Percentiles rank a stretch among this genome's conserved stretches.
These are phyloP conservation scores for Casuarina equisetifolia DNA, from an alignment of 306 rosid species.

Conservation along the genomic window DNA sequence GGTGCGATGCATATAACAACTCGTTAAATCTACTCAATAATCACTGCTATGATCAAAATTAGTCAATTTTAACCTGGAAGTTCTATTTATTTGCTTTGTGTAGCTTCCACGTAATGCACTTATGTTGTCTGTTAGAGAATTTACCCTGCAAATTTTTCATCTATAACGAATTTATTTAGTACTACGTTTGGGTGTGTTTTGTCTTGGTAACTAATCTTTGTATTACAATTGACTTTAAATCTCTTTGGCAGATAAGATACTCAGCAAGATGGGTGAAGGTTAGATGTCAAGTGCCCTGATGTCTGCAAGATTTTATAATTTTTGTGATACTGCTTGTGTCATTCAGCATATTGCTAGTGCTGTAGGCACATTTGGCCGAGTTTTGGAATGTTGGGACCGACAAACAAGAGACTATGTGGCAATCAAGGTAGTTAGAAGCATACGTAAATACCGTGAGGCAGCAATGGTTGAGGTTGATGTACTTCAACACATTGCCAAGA, in stretches of 20 bases:
- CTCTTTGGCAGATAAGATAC: slow-evolving; percentile 74
- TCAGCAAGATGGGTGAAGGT: slow-evolving; percentile 99
- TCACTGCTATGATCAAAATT: neutral
- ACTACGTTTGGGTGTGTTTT: neutral
- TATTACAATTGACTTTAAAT: neutral
- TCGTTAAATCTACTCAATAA: neutral
- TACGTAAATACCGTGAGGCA: slow-evolving; percentile 83
- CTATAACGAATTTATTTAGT: neutral
- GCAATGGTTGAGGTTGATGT: slow-evolving; percentile 91
- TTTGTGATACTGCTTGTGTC: slow-evolving; percentile 78
- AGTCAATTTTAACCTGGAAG: neutral
- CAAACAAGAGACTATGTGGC: slow-evolving; percentile 84
- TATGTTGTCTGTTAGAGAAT: neutral
- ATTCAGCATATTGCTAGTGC: slow-evolving; percentile 96
- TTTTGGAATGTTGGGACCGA: slow-evolving; percentile 99
- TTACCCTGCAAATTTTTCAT: neutral
- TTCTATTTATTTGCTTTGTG: neutral
- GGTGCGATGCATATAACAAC: neutral
- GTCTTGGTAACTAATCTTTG: neutral
- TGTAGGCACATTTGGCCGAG: slow-evolving; percentile 99
- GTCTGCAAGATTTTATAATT: slow-evolving; percentile 71
- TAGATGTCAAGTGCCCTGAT: slow-evolving; percentile 89
- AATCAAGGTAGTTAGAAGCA: slow-evolving; percentile 87
- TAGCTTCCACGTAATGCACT: neutral
- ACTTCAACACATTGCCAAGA: slow-evolving; percentile 63